phyloP scores from a whole-genome alignment of 75 land plant species.

The Pseudotsuga menziesii region DNA sequence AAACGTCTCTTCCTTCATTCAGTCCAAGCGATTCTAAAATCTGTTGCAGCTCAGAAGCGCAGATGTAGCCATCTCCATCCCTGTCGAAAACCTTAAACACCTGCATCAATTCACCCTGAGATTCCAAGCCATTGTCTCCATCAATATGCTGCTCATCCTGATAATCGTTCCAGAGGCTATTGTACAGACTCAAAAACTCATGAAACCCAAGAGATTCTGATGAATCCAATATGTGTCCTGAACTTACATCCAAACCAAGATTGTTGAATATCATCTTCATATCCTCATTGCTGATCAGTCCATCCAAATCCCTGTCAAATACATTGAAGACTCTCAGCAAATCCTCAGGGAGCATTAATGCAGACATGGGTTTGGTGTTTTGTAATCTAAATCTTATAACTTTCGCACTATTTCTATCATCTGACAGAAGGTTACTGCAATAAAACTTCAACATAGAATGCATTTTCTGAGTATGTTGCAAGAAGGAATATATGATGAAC shows the following conservation, averaged over 20 bases:
- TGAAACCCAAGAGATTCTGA: not conserved
- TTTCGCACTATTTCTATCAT: not conserved
- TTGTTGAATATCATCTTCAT: not conserved
- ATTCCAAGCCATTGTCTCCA: no score
- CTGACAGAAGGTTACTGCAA: not conserved
- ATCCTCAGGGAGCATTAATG: not conserved
- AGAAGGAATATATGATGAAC: not conserved
- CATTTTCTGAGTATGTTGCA: not conserved
- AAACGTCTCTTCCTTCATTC: slow-evolving; percentile 4
- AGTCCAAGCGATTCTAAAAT: slow-evolving; percentile 12
- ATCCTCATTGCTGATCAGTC: slow-evolving; percentile 7
- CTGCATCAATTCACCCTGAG: not conserved
- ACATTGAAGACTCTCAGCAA: not conserved
- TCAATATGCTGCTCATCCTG: not conserved
- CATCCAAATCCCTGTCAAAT: slow-evolving; percentile 6
- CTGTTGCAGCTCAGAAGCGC: slow-evolving; percentile 15
- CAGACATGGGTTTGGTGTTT: no score
- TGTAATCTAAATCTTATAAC: not conserved
- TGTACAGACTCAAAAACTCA: slow-evolving; percentile 1
- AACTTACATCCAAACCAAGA: not conserved
- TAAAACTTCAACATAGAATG: not conserved
- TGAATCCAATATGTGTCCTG: not conserved
- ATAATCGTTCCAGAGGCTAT: not conserved
- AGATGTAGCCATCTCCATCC: slow-evolving; percentile 12
- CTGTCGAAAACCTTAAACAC: slow-evolving; percentile 12